Conservation (phyloP, 2,329 filamentous ascomycete genomes). For the Aspergillus sp. region DNA sequence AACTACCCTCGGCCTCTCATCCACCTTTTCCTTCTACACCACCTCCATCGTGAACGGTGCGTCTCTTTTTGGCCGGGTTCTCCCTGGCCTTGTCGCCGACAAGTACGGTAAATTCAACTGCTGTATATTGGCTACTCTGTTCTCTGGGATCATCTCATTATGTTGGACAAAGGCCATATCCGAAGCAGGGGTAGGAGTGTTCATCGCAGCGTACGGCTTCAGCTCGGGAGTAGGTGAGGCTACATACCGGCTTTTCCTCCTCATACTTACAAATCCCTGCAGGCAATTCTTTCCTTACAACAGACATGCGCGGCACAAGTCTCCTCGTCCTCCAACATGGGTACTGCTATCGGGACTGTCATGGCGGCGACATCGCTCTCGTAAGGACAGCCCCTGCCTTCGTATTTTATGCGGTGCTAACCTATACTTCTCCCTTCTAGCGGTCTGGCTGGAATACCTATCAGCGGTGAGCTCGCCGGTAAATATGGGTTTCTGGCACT, state of each 20-base stretch:
- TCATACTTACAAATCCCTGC: neutral
- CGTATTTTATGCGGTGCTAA: neutral
- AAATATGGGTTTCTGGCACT: constrained; percentile 36
- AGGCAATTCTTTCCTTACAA: constrained; percentile 43
- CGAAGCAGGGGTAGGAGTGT: constrained; percentile 39
- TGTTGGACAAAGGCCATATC: constrained; percentile 39
- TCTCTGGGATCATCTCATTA: constrained; percentile 36
- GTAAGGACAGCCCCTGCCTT: constrained; percentile 21
- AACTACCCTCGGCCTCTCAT: constrained; percentile 17
- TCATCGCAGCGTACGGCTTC: constrained; percentile 40
- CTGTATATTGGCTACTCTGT: constrained; percentile 20
- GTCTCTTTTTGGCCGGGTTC: constrained; percentile 30
- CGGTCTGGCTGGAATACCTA: constrained; percentile 35
- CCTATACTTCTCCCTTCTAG: constrained; percentile 13
- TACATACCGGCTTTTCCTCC: neutral
- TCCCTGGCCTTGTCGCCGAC: constrained; percentile 31
- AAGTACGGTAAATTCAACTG: constrained; percentile 27
- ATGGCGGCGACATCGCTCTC: constrained; percentile 37
- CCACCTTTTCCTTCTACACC: constrained; percentile 29
- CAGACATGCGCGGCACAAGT: constrained; percentile 40
- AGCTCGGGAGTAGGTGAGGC: constrained; percentile 32
- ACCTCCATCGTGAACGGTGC: constrained; percentile 32
- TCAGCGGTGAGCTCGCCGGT: constrained; percentile 33
- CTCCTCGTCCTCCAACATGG: constrained; percentile 30
- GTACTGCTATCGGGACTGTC: constrained; percentile 36